Percentiles rank a stretch among this genome's conserved stretches.
Conservation (phyloP, 163 green algal genomes). For the Smithsoniella earleae region DNA sequence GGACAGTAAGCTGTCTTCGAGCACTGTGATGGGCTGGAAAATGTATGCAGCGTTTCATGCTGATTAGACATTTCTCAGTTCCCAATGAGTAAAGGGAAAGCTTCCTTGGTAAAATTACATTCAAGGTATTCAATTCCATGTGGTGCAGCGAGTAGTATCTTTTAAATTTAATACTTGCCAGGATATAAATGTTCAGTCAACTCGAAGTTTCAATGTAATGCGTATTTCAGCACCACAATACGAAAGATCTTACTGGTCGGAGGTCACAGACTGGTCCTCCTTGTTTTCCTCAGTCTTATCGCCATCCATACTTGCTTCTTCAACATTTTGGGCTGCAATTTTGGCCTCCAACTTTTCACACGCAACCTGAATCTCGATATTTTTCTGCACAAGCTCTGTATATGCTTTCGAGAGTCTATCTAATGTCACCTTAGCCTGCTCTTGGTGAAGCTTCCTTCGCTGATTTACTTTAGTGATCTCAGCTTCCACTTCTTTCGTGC, state of each 20-base stretch:
- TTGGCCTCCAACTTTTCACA: background rate
- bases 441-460: constrained; percentile 12
- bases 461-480: constrained; percentile 27
- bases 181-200: too few species aligned
- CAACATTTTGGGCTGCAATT: background rate
- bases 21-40: too few species aligned
- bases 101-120: background rate
- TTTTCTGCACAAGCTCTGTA: constrained; percentile 8
- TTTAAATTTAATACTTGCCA: background rate
- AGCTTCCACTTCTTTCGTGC: background rate
- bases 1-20: constrained; percentile 13
- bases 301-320: background rate
- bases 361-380: background rate
- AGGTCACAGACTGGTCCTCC: too few species aligned
- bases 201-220: background rate
- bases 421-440: background rate
- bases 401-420: background rate
- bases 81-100: background rate
- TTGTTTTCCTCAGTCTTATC: background rate
- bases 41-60: too few species aligned
- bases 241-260: background rate
- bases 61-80: too few species aligned
- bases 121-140: background rate
- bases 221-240: background rate
- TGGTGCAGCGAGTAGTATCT: background rate